phyloP scores from a whole-genome alignment of 441 rosid genomes.

The Arabidopsis hybrid region DNA sequence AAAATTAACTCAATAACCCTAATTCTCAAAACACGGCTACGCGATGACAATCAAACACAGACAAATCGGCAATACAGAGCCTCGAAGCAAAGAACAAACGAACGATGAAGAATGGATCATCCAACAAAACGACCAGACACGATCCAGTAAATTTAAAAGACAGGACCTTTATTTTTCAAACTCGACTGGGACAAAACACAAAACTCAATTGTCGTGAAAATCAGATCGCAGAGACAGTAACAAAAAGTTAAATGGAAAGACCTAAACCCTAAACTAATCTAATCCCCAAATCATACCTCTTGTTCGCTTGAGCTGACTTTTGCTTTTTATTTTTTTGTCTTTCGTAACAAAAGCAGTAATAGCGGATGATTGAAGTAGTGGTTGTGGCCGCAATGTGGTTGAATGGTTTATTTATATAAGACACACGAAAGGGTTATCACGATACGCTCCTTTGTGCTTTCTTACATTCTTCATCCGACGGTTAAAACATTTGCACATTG shows the following conservation, averaged over 20 bases:
- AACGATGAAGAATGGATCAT: neutral
- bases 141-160: neutral
- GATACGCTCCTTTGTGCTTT: constrained; percentile 32
- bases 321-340: neutral
- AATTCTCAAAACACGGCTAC: neutral
- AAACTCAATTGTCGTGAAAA: neutral
- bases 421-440: neutral
- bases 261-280: neutral
- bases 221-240: constrained; percentile 1
- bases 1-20: neutral
- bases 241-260: no score
- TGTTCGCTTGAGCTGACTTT: constrained; percentile 17
- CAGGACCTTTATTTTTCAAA: neutral
- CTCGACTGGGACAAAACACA: neutral
- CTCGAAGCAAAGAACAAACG: neutral
- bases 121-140: neutral
- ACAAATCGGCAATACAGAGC: neutral
- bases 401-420: constrained; percentile 15
- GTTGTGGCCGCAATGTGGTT: constrained; percentile 7
- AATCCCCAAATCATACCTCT: constrained; percentile 19
- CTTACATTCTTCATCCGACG: constrained; percentile 26
- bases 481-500: constrained; percentile 24
- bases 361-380: constrained; percentile 1
- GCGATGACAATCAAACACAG: neutral
- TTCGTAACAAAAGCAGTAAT: neutral